Base-by-base conservation (phyloP, 768 basidiomycete genomes). In the Boletellus sp. region DNA sequence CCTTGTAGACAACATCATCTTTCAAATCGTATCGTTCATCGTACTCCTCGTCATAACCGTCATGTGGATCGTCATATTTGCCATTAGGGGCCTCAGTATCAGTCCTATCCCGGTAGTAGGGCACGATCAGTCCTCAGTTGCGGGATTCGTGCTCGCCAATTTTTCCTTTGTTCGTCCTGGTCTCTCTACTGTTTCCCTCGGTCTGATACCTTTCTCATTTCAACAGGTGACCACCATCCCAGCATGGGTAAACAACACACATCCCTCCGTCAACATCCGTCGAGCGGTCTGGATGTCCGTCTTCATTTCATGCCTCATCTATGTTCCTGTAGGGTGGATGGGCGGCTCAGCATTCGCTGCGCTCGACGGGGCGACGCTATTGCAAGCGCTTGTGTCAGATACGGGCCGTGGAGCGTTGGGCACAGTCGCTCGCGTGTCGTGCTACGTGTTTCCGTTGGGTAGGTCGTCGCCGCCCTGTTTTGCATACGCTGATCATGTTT, bases 181-280 rank as follows among this genome's bases (percentile, higher is more conserved):
- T 38, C n/a, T 34, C 4, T 33, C 26, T 0, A 6, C 12, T 15
- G 3, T 16, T 31, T 19, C 34, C 6, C 33, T 28, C 15, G 0
- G 1, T 17, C 34, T 23, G n/a, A 51, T 24, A 4, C 8, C 4
- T 7, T 11, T 42, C n/a, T n/a, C 22, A 16, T 36, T 32, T 20
- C 7, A 3, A 37, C 11, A 62, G 61, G 58, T 62, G 16, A 60
- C 47, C 17, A 62, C 61, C 33, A 44, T 63, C 33, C 61, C 61
- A 3, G 55, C 61, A 16, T 62, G 61, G 61, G 61, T 62, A 9
- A 62, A 62, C 3, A 62, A 62, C 23, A 57, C 46, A 12, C 61
- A 60, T 32, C 47, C 61, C 1, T 53, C 55, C 3, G 58, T 62
- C 51, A 53, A 62, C 31, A 53, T 63, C 33, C 58, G 55, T 36